Base-by-base conservation (phyloP, 441 rosid genomes). In the Flueggea neowawraea region DNA sequence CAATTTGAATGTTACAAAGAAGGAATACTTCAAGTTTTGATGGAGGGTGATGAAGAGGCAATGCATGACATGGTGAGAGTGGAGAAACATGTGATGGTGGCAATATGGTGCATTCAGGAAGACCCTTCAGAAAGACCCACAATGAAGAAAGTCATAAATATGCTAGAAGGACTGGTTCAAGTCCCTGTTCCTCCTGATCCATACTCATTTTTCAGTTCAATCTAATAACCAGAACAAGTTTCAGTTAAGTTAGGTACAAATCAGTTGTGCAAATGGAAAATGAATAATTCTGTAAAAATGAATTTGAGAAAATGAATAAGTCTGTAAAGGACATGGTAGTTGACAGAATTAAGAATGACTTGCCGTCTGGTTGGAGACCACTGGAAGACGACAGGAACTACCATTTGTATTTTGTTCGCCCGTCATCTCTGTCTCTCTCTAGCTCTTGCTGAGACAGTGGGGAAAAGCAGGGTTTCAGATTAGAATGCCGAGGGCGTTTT, bases 51-150 rank as follows among this genome's bases (percentile, higher is more conserved):
- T 16, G 70, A 69, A 60, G 88, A 81, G 52, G 83, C 80, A 5
- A 43, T 51, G 33, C 32, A 58, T 0, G 90, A 84, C 36, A 62
- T 69, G 52, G 58, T 67, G 28, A 74, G 44, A 6, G 76, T 84
- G 16, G 69, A 71, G 63, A 79, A 70, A n/a, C 74, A 72, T 47
- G 82, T 75, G 68, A 80, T 15, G 76, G 78, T 75, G 10, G 82
- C 82, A 15, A 67, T 78, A 2, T 82, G 84, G 85, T 86, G 87
- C 73, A 81, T 81, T 52, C 84, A 83, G 45, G 76, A 77, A 60
- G 81, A 69, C 54, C 70, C 72, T 48, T 67, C 65, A 1, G 32
- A 65, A 55, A 74, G 82, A 57, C 80, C 85, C 16, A 52, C 70
- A 3, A 80, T 72, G 80, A 72, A 75, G 75, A 70, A 65, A 48